Conservation (phyloP, 2,329 filamentous ascomycete genomes). For the Penicillium vulpinum region DNA sequence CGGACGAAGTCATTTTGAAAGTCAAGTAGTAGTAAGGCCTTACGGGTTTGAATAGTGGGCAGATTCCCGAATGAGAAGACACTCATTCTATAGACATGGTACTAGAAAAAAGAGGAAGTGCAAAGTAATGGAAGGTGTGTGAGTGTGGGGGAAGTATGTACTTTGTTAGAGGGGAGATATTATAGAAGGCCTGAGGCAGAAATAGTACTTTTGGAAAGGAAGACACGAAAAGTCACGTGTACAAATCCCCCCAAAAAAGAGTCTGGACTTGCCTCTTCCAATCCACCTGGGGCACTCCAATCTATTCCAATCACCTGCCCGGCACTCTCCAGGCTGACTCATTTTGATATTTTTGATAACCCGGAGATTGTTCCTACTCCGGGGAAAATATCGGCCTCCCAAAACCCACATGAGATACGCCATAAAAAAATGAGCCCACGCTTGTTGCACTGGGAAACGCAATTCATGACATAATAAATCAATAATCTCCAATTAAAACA, state of each 20-base stretch:
- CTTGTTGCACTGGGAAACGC: slow-evolving; percentile 2
- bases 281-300: too few relatives aligned
- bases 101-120: neutral
- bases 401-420: neutral
- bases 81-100: slow-evolving; percentile 36
- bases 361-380: slow-evolving; percentile 1
- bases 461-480: slow-evolving; percentile 6
- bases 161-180: neutral
- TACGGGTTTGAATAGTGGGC: slow-evolving; percentile 58
- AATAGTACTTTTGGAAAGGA: neutral
- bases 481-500: slow-evolving; percentile 12
- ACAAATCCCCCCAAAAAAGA: neutral
- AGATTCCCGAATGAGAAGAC: slow-evolving; percentile 32
- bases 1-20: slow-evolving; percentile 87
- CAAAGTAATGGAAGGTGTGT: neutral
- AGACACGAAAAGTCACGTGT: neutral
- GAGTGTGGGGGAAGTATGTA: too few relatives aligned
- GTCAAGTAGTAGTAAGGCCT: slow-evolving; percentile 79
- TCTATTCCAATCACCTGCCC: too few relatives aligned
- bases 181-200: neutral
- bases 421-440: neutral
- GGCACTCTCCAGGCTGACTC: neutral
- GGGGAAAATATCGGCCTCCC: neutral
- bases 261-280: too few relatives aligned
- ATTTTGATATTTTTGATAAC: neutral